Evolutionary conservation across 2,329 filamentous ascomycete species (phyloP), one percentile per base, ranked within the genome.

Genomic region (Neopestalotiopsis clavispora): DNA sequence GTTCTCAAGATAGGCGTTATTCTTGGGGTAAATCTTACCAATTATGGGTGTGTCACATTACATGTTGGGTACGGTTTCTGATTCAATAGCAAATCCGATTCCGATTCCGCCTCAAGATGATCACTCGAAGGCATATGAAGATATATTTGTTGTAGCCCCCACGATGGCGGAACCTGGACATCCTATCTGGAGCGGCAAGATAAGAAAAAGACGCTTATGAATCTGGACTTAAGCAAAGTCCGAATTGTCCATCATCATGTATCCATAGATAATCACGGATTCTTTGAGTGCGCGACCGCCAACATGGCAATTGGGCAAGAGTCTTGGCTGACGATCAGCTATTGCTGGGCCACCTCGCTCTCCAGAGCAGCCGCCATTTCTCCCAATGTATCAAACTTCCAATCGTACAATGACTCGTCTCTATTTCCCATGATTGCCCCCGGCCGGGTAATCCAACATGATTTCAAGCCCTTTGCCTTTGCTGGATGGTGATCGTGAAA

Each of bases 401-500:
- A 91, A 61, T 85, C 83, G 78, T 79, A 88, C 45, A 71, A 66
- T 42, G 72, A 69, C 38, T 72, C 69, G n/a, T 66, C 66, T 71
- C 83, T 85, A 64, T 83, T 84, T 38, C 79, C 81, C 67, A 79
- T 80, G 75, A 78, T 80, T 45, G 83, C 72, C 0, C 72, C 74
- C 9, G 79, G 78, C 20, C 87, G 80, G 67, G 81, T 83, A 70
- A 89, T 90, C 87, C 87, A 94, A 42, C 84, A 87, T 30, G 77
- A 81, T 73, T 82, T 84, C 59, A 94, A 78, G 0, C 87, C 90
- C 64, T 88, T 76, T 73, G 85, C 79, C 76, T 85, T 86, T 3
- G 89, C 90, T 0, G 91, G 90, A 40, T 86, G 84, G 79, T 94
- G 91, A 77, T 94, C 92, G 75, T 93, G 89, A 58, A 86, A 89